Evolutionary conservation across 768 basidiomycete species (phyloP).

Genomic region (Pisolithus sp.): DNA sequence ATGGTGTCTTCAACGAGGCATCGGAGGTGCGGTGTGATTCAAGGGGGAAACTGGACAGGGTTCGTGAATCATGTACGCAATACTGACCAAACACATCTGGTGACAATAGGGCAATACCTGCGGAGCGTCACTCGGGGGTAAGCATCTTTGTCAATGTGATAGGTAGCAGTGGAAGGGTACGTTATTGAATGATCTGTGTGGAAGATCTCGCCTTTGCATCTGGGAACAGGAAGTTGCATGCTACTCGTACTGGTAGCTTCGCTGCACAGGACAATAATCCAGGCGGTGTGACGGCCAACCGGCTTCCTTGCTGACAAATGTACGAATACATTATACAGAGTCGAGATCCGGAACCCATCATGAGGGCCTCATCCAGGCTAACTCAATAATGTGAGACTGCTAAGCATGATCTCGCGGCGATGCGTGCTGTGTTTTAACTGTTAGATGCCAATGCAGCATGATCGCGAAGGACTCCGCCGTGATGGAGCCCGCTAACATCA

Average conservation of each 20-base stretch:
- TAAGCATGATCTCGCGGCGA: no score
- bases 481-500: no score
- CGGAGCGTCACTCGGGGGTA: background rate
- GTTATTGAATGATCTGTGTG: background rate
- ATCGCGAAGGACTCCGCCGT: no score
- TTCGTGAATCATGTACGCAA: conserved; percentile 1
- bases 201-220: conserved; percentile 3
- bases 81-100: background rate
- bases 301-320: conserved; percentile 9
- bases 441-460: no score
- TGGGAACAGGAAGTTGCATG: background rate
- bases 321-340: background rate
- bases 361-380: no score
- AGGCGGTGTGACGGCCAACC: conserved; percentile 7
- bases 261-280: conserved; percentile 2
- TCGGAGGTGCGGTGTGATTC: conserved; percentile 2
- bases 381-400: no score
- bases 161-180: conserved; percentile 1
- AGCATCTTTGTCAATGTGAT: conserved; percentile 1
- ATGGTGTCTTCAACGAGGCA: conserved; percentile 11
- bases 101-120: background rate
- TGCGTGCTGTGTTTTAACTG: no score
- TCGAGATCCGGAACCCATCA: no score
- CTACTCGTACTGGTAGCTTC: background rate
- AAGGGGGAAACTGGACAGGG: conserved; percentile 10